Conservation (phyloP, 495 filamentous ascomycete species). For the Staphylotrichum tortipilum region DNA sequence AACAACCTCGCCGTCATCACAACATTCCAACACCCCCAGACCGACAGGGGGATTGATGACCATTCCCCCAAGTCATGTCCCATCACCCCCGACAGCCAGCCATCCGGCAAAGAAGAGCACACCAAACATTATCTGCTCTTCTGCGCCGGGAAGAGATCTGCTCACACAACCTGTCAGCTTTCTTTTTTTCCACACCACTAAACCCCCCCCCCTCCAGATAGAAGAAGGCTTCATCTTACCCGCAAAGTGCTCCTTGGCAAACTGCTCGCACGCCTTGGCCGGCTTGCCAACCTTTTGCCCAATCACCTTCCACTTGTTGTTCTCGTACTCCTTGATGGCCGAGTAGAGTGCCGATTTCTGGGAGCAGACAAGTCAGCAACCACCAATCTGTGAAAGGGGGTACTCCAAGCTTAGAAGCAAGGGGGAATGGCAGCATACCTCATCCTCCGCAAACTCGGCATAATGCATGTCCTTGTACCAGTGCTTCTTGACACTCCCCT, state of each 20-base stretch:
- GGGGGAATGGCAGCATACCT: too few relatives aligned
- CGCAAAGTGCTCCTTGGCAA: conserved; percentile 92
- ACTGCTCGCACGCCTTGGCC: conserved; percentile 98
- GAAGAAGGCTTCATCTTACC: conserved; percentile 15
- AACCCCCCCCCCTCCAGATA: too few relatives aligned
- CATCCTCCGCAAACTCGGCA: conserved; percentile 96
- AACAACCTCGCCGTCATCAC: too few relatives aligned
- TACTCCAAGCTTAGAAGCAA: too few relatives aligned
- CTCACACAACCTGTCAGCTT: background rate
- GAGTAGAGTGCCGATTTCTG: conserved; percentile 33
- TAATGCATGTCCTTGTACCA: conserved; percentile 99
- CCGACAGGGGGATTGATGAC: too few relatives aligned
- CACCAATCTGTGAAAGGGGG: too few relatives aligned
- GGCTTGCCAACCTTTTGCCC: conserved; percentile 95
- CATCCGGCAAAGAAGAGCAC: background rate
- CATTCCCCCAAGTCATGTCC: too few relatives aligned
- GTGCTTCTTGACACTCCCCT: conserved; percentile 98
- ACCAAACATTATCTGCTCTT: conserved; percentile 4
- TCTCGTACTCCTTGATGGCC: conserved; percentile 97
- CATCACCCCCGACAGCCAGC: too few relatives aligned
- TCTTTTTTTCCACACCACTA: too few relatives aligned
- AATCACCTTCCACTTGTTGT: conserved; percentile 96
- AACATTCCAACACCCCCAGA: too few relatives aligned
- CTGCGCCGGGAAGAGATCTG: conserved; percentile 16
- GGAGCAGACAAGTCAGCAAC: too few relatives aligned